A percentile compares a stretch with the other conserved stretches of the same genome.
Evolutionary conservation across 768 basidiomycete genomes (phyloP).

Genomic region (Lepiota subincarnata): DNA sequence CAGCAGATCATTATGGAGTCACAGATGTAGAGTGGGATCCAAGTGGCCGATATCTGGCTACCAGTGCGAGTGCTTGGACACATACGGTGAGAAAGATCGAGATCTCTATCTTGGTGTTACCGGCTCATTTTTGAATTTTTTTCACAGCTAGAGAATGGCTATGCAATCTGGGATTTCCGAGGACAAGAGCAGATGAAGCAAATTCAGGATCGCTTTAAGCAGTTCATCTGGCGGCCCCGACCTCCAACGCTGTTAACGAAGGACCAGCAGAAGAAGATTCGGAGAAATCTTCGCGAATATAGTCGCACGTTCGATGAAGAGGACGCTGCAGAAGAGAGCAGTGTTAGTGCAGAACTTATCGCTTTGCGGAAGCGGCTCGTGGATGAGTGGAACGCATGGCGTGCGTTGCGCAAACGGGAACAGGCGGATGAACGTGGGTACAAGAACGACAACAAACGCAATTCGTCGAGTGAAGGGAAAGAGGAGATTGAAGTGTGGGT

Average conservation of each 20-base stretch:
- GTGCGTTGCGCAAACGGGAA: constrained; percentile 64
- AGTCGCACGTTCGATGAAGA: constrained; percentile 93
- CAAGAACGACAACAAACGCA: constrained; percentile 24
- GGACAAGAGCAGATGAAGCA: constrained; percentile 92
- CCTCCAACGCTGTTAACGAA: constrained; percentile 82
- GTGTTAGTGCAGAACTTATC: constrained; percentile 89
- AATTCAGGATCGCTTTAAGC: constrained; percentile 93
- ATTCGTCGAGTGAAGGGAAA: constrained; percentile 48
- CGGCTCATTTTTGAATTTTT: background rate
- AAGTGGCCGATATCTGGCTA: constrained; percentile 87
- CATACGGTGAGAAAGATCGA: constrained; percentile 58
- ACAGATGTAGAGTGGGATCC: constrained; percentile 99
- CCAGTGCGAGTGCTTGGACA: constrained; percentile 93
- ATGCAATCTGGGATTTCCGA: constrained; percentile 95
- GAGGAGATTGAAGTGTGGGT: constrained; percentile 94
- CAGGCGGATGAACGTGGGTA: constrained; percentile 48
- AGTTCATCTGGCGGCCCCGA: constrained; percentile 98
- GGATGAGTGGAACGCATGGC: constrained; percentile 99
- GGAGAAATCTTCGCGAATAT: constrained; percentile 88
- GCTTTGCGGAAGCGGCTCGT: constrained; percentile 87
- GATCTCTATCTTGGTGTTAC: background rate
- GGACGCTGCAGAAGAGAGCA: constrained; percentile 92
- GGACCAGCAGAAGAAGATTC: constrained; percentile 82
- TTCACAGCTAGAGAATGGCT: constrained; percentile 89
- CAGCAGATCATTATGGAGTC: constrained; percentile 93